These are phyloP conservation scores for Acanthamoeba sp. DNA, from an alignment of 208 protist genomes.

Conservation along the genomic window DNA sequence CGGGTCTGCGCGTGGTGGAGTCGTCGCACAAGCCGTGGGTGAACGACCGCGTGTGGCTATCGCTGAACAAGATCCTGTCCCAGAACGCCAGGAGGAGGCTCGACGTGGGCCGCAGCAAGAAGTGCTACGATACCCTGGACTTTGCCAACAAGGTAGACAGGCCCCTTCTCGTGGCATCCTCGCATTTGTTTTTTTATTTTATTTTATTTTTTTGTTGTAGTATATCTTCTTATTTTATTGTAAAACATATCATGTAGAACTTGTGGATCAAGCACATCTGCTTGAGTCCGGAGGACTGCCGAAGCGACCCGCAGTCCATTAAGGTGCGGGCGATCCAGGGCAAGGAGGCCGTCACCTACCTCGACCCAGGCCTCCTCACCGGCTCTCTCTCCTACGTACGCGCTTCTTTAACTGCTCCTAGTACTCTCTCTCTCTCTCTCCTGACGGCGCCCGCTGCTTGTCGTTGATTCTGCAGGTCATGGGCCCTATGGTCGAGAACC, in stretches of 20 bases:
- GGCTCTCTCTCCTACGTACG: slow-evolving; percentile 59
- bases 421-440: no score
- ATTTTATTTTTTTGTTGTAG: no score
- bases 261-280: slow-evolving; percentile 55
- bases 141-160: slow-evolving; percentile 2
- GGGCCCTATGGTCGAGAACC: slow-evolving; percentile 50
- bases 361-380: slow-evolving; percentile 57
- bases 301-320: slow-evolving; percentile 23
- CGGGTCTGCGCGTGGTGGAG: slow-evolving; percentile 53
- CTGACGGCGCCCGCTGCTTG: not conserved
- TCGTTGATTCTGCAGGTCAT: slow-evolving; percentile 17
- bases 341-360: slow-evolving; percentile 62
- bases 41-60: slow-evolving; percentile 57
- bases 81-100: not conserved
- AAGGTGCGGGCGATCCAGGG: slow-evolving; percentile 52
- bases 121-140: not conserved
- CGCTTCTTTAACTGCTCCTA: no score
- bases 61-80: slow-evolving; percentile 18
- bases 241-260: not conserved
- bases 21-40: slow-evolving; percentile 43
- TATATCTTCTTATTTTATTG: no score
- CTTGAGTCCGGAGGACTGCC: slow-evolving; percentile 16
- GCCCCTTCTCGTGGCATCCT: not conserved
- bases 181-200: no score
- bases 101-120: not conserved